These are phyloP conservation scores for Fennellomyces sp. DNA, from an alignment of 371 early-diverging fungal species.

Conservation along the genomic window DNA sequence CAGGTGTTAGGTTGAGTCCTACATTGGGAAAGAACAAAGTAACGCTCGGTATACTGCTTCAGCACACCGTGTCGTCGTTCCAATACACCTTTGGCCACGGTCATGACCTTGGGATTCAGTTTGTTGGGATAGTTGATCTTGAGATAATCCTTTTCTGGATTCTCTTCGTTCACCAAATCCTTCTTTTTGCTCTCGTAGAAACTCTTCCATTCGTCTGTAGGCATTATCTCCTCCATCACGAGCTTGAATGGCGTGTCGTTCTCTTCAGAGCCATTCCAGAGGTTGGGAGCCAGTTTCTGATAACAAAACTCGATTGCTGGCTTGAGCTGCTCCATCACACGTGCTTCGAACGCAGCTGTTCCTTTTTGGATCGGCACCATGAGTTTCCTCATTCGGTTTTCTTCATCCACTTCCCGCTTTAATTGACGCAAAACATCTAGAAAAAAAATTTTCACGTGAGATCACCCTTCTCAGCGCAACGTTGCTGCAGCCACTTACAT, in stretches of 20 bases:
- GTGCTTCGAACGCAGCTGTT: conserved; percentile 25
- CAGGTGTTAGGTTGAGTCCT: conserved; percentile 1
- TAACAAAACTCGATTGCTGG: conserved; percentile 29
- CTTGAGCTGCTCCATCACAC: conserved; percentile 20
- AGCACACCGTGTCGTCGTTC: conserved; percentile 37
- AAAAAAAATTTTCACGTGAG: conserved; percentile 3
- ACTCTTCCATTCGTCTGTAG: conserved; percentile 33
- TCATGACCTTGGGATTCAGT: conserved; percentile 40
- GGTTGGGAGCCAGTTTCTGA: conserved; percentile 16
- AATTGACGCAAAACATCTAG: conserved; percentile 43
- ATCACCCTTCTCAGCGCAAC: neutral
- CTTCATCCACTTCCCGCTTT: conserved; percentile 46
- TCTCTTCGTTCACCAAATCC: conserved; percentile 35
- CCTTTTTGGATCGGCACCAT: conserved; percentile 44
- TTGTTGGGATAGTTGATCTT: conserved; percentile 54
- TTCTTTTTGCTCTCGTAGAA: conserved; percentile 32
- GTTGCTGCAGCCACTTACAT: conserved; percentile 24
- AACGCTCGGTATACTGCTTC: conserved; percentile 39
- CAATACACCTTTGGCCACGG: conserved; percentile 39
- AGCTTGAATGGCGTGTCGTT: conserved; percentile 24
- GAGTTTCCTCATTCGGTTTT: conserved; percentile 36
- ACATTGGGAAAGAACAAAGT: conserved; percentile 47
- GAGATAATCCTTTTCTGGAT: conserved; percentile 35
- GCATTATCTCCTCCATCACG: conserved; percentile 27
- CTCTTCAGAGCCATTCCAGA: conserved; percentile 26